Base-by-base conservation (phyloP, 2,329 filamentous ascomycete genomes). In the Trichoderma sp. region DNA sequence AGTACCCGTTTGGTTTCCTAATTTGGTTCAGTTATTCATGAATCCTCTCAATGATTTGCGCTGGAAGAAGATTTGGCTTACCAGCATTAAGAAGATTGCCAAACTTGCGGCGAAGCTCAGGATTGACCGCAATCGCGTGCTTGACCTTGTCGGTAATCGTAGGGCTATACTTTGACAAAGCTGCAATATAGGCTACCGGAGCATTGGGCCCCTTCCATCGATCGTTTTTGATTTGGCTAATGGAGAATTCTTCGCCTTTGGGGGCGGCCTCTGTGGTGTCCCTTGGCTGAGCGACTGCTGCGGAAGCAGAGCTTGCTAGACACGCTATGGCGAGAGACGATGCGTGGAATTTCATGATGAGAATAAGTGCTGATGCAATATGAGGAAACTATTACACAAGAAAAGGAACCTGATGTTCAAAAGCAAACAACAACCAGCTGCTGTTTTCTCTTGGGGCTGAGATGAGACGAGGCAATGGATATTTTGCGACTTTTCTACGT, bases 131-230 rank as follows among this genome's bases (percentile, higher is more conserved):
- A 3, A 77, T 31, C 7, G 76, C 76, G 6, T 73, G 60, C 37
- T 73, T 68, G 14, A 82, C 61, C 4, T 58, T 56, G 6, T 73
- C 58, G 2, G 81, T 77, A 5, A 81, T 61, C 4, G 72, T 70
- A 47, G 75, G 74, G 13, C 76, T 76, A 68, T 82, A 83, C 72
- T 83, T 83, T 67, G 76, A 70, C 35, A 79, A 78, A 0, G 79
- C 79, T 27, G 75, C 74, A 49, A 78, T 69, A 11, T 79, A 75
- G 11, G 75, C 73, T 29, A 73, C 67, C 0, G 74, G 72, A 58
- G 62, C 81, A 70, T 78, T 79, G 13, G 79, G 78, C 11, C 75
- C 75, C 10, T 71, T 70, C 71, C 78, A 83, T 0, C 71, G 63
- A 0, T 71, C 60, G 69, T 84, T 85, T 49, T 69, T 70, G 3